Base-by-base conservation (phyloP, 2,329 filamentous ascomycete species). In the Fusarium sublunatum region DNA sequence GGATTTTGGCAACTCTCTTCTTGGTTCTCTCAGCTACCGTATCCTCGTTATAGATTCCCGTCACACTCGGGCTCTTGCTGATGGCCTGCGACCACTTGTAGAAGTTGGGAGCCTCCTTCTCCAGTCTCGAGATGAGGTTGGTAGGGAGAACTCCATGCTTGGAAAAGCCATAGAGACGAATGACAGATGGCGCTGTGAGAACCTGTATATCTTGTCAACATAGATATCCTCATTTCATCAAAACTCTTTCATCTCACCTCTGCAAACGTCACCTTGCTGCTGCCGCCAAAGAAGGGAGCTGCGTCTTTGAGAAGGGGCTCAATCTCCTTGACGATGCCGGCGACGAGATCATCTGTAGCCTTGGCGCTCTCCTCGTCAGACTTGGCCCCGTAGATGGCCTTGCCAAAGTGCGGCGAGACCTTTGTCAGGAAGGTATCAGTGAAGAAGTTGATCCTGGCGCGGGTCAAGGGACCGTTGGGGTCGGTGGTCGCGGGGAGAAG, bases 381-480 rank as follows among this genome's bases (percentile, higher is more conserved):
- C 42, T 81, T 77, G 1, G 83, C 40, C 7, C 40, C 78, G 6
- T 79, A 74, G n/a, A 85, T 59, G 11, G 80, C 72, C 58, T 81
- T 81, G 58, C 79, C 78, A 32, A 84, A 74, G 36, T 78, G 72
- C 1, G 77, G 67, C 7, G 83, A 79, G 47, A 88, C 80, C 73
- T 92, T 92, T 70, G 1, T 61, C 12, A 76, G 81, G 65, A 84
- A 93, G 0, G 90, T 83, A 67, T 93, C 90, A 40, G 86, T 84
- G 71, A 95, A 93, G 76, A 91, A 91, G 58, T 79, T 81, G 67
- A 92, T 84, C 51, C 85, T 82, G 0, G 91, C 91, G 31, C 91
- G 84, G 32, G 50, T 52, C 15, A 93, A 77, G 1, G 91, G 85
- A 1, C 82, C 84, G 0, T 81, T 82, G 11, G 79, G 74, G 11